Percentiles rank a stretch among this genome's conserved stretches.
These are phyloP conservation scores for Grosmannia penicillata DNA, from an alignment of 2,329 filamentous ascomycete genomes.

Conservation along the genomic window DNA sequence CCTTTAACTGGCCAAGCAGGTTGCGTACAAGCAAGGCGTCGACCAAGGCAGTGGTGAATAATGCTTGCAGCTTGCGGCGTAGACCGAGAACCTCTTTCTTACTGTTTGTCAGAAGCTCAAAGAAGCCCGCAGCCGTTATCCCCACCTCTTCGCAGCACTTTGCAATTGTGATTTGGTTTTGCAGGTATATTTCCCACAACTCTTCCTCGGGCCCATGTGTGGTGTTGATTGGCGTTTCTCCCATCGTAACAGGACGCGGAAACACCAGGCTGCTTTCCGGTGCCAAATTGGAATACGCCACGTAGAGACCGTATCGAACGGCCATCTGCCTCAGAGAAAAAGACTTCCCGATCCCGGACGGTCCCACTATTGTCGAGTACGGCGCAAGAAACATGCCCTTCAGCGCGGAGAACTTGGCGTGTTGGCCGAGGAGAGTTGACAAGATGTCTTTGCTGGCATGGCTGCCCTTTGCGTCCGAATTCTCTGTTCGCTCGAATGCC, in stretches of 20 bases:
- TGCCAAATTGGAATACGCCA: neutral
- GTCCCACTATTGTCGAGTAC: conserved; percentile 1
- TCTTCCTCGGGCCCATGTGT: no score
- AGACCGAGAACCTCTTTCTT: neutral
- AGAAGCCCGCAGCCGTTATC: neutral
- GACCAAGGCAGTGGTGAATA: neutral
- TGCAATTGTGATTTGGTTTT: neutral
- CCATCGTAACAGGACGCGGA: neutral
- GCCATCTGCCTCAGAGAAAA: neutral
- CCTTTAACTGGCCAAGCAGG: neutral
- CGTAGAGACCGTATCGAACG: neutral
- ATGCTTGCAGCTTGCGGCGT: neutral
- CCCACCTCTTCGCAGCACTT: neutral
- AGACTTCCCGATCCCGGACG: neutral
- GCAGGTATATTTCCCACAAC: neutral
- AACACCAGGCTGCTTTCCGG: neutral
- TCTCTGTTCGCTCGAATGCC: neutral
- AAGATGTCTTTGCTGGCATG: neutral
- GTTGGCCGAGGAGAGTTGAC: neutral
- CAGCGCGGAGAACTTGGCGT: neutral
- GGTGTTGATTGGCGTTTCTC: neutral
- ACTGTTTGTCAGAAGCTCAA: neutral
- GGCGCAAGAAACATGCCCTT: neutral
- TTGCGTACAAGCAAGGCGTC: neutral
- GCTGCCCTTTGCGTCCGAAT: neutral